Base-by-base conservation (phyloP, 495 filamentous ascomycete genomes). In the Aspergillus homomorphus region DNA sequence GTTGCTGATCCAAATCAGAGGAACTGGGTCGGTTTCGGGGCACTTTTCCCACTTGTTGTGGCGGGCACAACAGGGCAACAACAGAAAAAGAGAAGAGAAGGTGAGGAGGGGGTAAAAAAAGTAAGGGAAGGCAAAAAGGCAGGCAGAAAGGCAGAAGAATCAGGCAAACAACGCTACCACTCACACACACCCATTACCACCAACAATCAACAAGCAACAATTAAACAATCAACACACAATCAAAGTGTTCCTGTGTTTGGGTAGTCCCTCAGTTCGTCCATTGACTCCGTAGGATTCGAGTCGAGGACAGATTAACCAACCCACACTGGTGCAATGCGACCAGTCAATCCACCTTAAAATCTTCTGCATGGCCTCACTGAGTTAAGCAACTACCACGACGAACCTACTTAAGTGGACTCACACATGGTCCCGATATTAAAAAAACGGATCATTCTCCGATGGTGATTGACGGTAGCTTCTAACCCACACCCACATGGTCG, bases 371-470 rank as follows among this genome's bases (percentile, higher is more conserved):
- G 33, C 33, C 33, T 38, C 33, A 38, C 33, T 38, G 33, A 38
- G 46, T 24, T 50, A 50, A 24, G 21, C 46, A 22, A 20, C 22
- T 46, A 19, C 22, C 45, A 23, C 24, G 21, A 23, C 21, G 16
- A 50, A 26, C 46, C 46, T 26, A 50, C 46, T 26, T 18, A 51
- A 51, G 48, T 51, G 48, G 48, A 51, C 48, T 51, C 48, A 51
- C 48, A 51, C 48, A 51, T 51, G 48, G 48, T 46, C 19, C 18
- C 45, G 19, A 46, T 46, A 46, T 46, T 46, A 23, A 20, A 23
- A 12, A 23, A 14, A 46, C 22, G 45, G 45, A 46, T 26, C 46
- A 50, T 38, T 38, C 33, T 38, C 33, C 33, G 33, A 38, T 26
- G 46, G 19, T 50, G 46, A 22, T 50, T 50, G 46, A 50, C 22